Conservation (phyloP, 164 flowering plant species). For the Chimonanthus praecox region DNA sequence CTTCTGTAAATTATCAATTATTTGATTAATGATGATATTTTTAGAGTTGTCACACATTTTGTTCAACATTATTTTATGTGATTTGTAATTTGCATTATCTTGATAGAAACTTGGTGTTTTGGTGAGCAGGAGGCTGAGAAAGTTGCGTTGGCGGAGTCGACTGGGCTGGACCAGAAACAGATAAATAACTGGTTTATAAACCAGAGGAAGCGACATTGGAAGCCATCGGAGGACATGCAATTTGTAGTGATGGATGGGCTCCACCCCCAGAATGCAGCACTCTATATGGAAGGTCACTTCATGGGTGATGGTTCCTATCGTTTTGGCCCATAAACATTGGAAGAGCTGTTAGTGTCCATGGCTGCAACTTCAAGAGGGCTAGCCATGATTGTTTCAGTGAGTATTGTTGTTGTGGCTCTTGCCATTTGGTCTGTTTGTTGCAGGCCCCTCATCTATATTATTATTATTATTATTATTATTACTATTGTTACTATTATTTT, state of each 20-base stretch:
- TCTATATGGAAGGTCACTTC: constrained; percentile 81
- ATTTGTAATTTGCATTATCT: too few relatives aligned
- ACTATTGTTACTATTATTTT: not conserved
- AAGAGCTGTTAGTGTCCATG: not conserved
- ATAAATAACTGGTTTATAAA: constrained; percentile 97
- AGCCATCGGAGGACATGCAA: constrained; percentile 95
- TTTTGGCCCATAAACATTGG: constrained; percentile 40
- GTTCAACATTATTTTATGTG: too few relatives aligned
- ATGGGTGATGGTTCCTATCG: constrained; percentile 70
- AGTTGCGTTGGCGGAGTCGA: constrained; percentile 90
- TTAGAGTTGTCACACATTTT: too few relatives aligned
- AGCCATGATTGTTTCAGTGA: not conserved
- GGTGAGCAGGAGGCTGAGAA: constrained; percentile 79
- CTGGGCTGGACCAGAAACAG: constrained; percentile 95
- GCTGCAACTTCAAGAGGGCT: not conserved
- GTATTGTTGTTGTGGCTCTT: not conserved
- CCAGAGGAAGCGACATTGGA: constrained; percentile 98
- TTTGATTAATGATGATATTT: too few relatives aligned
- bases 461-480: not conserved
- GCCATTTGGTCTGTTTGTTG: not conserved
- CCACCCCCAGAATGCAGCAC: constrained; percentile 60
- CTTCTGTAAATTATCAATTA: too few relatives aligned
- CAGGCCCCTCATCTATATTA: not conserved
- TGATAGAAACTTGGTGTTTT: not conserved
- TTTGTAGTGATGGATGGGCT: constrained; percentile 95